Evolutionary conservation across 768 basidiomycete species (phyloP).

Genomic region (Suillus fuscotomentosus): DNA sequence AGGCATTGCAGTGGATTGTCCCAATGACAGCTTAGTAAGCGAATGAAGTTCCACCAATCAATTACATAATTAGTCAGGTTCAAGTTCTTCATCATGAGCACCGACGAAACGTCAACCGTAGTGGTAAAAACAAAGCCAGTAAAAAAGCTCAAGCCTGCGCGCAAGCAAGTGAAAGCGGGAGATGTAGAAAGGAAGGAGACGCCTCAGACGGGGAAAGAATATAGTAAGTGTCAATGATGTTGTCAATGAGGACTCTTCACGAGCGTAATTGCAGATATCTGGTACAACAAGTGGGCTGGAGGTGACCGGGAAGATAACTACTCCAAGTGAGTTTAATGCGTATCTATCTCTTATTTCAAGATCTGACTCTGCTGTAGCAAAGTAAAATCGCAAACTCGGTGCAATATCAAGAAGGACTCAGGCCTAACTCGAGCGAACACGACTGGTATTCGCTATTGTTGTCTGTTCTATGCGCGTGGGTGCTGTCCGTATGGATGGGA

Average conservation of each 20-base stretch:
- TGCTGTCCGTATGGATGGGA: slow-evolving; percentile 99
- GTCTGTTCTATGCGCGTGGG: slow-evolving; percentile 93
- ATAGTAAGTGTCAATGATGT: slow-evolving; percentile 59
- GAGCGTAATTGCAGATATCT: slow-evolving; percentile 62
- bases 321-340: slow-evolving; percentile 67
- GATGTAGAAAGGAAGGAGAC: slow-evolving; percentile 89
- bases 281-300: slow-evolving; percentile 99
- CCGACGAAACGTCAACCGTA: slow-evolving; percentile 22
- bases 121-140: slow-evolving; percentile 24
- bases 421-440: slow-evolving; percentile 96
- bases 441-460: slow-evolving; percentile 88
- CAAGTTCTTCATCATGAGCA: slow-evolving; percentile 27
- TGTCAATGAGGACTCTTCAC: slow-evolving; percentile 7
- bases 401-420: slow-evolving; percentile 82
- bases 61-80: slow-evolving; percentile 4
- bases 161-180: slow-evolving; percentile 89
- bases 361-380: slow-evolving; percentile 51
- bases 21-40: not conserved
- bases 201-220: slow-evolving; percentile 92
- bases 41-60: not conserved
- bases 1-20: too few species aligned
- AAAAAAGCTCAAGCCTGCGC: slow-evolving; percentile 86
- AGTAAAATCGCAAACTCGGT: slow-evolving; percentile 91
- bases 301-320: slow-evolving; percentile 97
- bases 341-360: not conserved